These are phyloP conservation scores for Malassezia brasiliensis DNA, from an alignment of 1,284 basidiomycete genomes.

Conservation along the genomic window DNA sequence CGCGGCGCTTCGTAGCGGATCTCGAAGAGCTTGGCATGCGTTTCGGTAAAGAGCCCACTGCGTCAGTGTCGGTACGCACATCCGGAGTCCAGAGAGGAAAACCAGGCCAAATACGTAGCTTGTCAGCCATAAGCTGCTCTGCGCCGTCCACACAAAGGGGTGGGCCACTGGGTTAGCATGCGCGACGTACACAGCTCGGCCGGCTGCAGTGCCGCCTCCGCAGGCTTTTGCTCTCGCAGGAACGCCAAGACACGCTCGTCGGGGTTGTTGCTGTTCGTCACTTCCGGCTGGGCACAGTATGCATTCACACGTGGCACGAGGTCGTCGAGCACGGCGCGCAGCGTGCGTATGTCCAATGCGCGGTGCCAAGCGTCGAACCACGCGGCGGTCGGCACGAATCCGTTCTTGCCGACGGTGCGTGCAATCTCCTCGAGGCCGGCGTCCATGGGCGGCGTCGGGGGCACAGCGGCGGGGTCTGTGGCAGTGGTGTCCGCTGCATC, in stretches of 20 bases:
- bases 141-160: conserved; percentile 32
- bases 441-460: background rate
- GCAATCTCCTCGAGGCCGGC: conserved; percentile 8
- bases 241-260: conserved; percentile 34
- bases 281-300: conserved; percentile 21
- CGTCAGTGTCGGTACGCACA: conserved; percentile 8
- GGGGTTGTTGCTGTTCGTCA: conserved; percentile 17
- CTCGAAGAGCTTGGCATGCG: conserved; percentile 16
- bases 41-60: conserved; percentile 29
- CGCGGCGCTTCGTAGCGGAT: background rate
- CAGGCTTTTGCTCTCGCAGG: conserved; percentile 27
- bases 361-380: conserved; percentile 37
- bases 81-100: conserved; percentile 24
- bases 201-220: background rate
- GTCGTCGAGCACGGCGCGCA: conserved; percentile 20
- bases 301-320: conserved; percentile 32
- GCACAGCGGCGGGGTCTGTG: too few species aligned
- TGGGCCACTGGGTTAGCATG: background rate
- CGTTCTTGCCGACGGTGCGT: conserved; percentile 31
- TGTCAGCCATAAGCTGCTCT: conserved; percentile 32
- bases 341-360: conserved; percentile 23
- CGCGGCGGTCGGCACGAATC: conserved; percentile 32
- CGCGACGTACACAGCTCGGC: background rate
- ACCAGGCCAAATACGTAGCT: conserved; percentile 42
- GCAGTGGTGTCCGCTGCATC: too few species aligned